Base-by-base conservation (phyloP, 495 filamentous ascomycete genomes). In the Penicillium subrubescens region DNA sequence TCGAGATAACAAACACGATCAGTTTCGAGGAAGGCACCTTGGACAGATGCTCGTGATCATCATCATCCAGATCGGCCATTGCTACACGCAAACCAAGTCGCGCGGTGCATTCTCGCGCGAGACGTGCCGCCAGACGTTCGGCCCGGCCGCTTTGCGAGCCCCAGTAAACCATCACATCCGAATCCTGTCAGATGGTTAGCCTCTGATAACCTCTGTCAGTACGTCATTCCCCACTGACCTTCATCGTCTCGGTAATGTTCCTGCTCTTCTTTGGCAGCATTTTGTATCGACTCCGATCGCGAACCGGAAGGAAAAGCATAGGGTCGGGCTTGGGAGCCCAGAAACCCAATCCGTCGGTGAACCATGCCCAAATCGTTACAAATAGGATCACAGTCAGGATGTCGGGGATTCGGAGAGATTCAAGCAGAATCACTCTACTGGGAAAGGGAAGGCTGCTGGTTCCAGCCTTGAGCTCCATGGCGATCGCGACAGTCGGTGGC, bases 131-230 rank as follows among this genome's bases (percentile, higher is more conserved):
- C 27, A 81, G 67, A 1, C 64, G 61, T 62, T 82, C 79, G 4
- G 79, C 73, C 3, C 72, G 81, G 7, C 81, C 80, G 27, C 75
- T 77, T 67, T 83, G 81, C 0, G 77, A 81, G 29, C 76, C 80
- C 74, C 75, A 83, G 60, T 82, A 79, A 19, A 82, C 69, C 19
- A 77, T 73, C n/a, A 76, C 51, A 39, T 59, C 35, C 21, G 39
- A 43, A 43, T 43, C 39, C 39, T 43, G 39, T 43, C 15, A 51
- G 48, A 12, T 51, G 21, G 8, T 51, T 11, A 51, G 48, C 27
- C 48, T 51, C 21, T 27, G 27, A 51, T 23, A 1, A 51, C 21
- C 48, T 43, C 39, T 43, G 39, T 43, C 39, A 51, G 48, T 29
- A 21, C 8, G 21, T 27, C 48, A 43, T 43, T 51, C 21, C 8